These are phyloP conservation scores for Tillandsia leiboldiana DNA, from an alignment of 176 grass and related monocot species.

Conservation along the genomic window DNA sequence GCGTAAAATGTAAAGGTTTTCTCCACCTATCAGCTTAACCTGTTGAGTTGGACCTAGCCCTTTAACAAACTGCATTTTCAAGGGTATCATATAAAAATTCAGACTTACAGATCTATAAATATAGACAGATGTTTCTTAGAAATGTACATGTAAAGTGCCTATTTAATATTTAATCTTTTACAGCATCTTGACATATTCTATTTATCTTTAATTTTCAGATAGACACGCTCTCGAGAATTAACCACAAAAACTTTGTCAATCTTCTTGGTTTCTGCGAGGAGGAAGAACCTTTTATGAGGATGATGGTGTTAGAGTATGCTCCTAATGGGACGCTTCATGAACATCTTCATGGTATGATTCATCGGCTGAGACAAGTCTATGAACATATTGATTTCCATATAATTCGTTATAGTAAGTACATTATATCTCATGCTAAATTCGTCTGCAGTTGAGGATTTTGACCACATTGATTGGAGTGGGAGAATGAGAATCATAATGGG, in stretches of 20 bases:
- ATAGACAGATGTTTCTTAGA: too few species aligned
- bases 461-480: slow-evolving; percentile 81
- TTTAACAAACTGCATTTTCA: too few species aligned
- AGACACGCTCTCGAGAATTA: slow-evolving; percentile 80
- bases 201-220: slow-evolving; percentile 47
- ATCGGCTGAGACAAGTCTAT: background rate
- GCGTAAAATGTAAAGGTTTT: too few species aligned
- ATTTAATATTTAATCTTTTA: slow-evolving; percentile 23
- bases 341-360: slow-evolving; percentile 77
- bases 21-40: too few species aligned
- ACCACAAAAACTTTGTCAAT: slow-evolving; percentile 98
- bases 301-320: slow-evolving; percentile 97
- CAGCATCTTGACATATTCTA: background rate
- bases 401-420: background rate
- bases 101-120: too few species aligned
- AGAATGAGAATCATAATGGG: slow-evolving; percentile 95
- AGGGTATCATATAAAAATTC: too few species aligned
- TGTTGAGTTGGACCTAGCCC: too few species aligned
- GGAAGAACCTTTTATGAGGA: slow-evolving; percentile 93
- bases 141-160: slow-evolving; percentile 4
- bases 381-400: background rate
- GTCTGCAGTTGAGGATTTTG: slow-evolving; percentile 81
- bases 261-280: slow-evolving; percentile 90
- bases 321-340: slow-evolving; percentile 82
- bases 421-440: background rate